A percentile compares a stretch with the other conserved stretches of the same genome.
Conservation (phyloP, 768 basidiomycete species). For the Amanita inopinata region DNA sequence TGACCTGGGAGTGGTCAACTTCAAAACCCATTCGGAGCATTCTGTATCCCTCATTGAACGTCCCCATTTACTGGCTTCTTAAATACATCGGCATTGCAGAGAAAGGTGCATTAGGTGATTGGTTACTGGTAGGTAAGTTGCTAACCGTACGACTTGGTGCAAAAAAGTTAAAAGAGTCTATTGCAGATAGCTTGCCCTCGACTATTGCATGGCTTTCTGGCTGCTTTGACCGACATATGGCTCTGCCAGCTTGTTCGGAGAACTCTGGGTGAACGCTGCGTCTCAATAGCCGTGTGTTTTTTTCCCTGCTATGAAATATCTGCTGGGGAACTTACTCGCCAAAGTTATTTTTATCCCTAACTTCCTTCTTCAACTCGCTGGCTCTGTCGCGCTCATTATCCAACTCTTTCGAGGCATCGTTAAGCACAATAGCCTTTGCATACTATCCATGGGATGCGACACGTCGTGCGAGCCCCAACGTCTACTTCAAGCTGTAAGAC, state of each 20-base stretch:
- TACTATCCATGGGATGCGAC: conserved; percentile 66
- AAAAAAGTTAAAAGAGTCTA: conserved; percentile 4
- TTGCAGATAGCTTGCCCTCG: conserved; percentile 65
- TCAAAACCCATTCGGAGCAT: conserved; percentile 67
- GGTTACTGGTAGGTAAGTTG: conserved; percentile 52
- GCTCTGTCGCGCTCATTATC: conserved; percentile 82
- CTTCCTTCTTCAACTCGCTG: conserved; percentile 81
- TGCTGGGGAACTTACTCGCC: too few species aligned
- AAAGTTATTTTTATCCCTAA: conserved; percentile 71
- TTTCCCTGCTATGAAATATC: background rate
- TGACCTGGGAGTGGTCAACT: conserved; percentile 94
- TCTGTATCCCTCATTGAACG: conserved; percentile 72
- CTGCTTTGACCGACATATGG: conserved; percentile 74
- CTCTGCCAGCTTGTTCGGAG: conserved; percentile 50
- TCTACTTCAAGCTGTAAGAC: conserved; percentile 31
- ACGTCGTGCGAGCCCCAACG: conserved; percentile 23
- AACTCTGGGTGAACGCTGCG: conserved; percentile 49
- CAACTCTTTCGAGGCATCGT: conserved; percentile 85
- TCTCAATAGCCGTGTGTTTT: conserved; percentile 52
- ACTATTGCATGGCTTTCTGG: conserved; percentile 64
- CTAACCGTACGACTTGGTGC: background rate
- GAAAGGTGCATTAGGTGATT: conserved; percentile 24
- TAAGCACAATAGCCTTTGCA: conserved; percentile 69
- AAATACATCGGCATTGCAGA: conserved; percentile 45
- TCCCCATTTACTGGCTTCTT: conserved; percentile 68